phyloP scores from a whole-genome alignment of 495 filamentous ascomycete species.

The Xylaria cubensis region DNA sequence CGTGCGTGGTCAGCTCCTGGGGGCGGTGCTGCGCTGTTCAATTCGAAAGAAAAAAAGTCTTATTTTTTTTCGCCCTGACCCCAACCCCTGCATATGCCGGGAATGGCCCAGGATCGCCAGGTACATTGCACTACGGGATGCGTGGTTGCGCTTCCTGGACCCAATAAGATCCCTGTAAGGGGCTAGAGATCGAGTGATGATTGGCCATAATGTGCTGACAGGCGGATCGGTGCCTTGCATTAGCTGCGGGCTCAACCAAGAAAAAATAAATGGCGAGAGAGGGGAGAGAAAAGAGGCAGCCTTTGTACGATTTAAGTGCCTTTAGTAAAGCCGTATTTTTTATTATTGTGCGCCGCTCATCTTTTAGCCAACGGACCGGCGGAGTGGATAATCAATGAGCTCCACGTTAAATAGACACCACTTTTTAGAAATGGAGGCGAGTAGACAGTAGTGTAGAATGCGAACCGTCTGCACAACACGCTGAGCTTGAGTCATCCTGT shows the following conservation, averaged over 20 bases:
- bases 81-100: constrained; percentile 26
- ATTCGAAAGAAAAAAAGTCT: background rate
- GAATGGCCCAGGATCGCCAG: constrained; percentile 23
- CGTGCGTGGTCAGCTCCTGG: constrained; percentile 14
- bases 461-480: constrained; percentile 10
- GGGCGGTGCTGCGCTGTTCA: constrained; percentile 24
- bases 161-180: constrained; percentile 10
- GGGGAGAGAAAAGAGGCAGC: background rate
- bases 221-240: constrained; percentile 30
- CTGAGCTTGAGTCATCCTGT: background rate
- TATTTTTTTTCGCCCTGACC: constrained; percentile 7
- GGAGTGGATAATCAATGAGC: constrained; percentile 1
- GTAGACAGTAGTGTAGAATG: background rate
- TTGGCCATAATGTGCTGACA: constrained; percentile 22
- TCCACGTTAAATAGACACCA: constrained; percentile 17
- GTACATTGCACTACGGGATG: constrained; percentile 13
- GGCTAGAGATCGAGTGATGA: background rate
- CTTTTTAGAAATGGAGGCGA: constrained; percentile 3
- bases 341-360: background rate
- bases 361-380: constrained; percentile 22
- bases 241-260: constrained; percentile 21
- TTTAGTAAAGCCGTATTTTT: background rate
- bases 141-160: constrained; percentile 4
- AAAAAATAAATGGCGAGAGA: constrained; percentile 1
- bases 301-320: background rate